These are phyloP conservation scores for Brassica incana DNA, from an alignment of 345 rosid genomes.

Conservation along the genomic window DNA sequence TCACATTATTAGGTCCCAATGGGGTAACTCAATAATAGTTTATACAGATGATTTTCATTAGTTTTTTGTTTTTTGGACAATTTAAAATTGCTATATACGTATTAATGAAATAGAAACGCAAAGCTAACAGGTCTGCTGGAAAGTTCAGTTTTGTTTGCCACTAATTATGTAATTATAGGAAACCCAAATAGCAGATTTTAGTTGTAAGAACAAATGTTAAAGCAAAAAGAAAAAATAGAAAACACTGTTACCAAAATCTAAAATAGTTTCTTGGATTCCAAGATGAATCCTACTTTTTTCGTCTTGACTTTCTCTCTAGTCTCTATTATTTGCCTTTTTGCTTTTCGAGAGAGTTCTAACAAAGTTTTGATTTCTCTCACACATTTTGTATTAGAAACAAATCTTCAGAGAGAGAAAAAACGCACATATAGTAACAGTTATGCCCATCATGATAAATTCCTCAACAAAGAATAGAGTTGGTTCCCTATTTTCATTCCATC, in stretches of 20 bases:
- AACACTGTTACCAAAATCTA: not conserved
- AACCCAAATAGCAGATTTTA: not conserved
- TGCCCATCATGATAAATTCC: not conserved
- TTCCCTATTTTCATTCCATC: not conserved
- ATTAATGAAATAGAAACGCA: not conserved
- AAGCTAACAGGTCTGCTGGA: slow-evolving; percentile 5
- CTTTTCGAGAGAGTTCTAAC: not conserved
- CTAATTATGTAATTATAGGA: not conserved
- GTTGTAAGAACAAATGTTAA: not conserved
- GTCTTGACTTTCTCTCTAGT: slow-evolving; percentile 1
- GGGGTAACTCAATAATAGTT: not conserved
- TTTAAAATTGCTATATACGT: not conserved
- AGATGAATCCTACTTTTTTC: not conserved
- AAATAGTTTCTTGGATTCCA: slow-evolving; percentile 16
- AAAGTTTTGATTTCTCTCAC: not conserved
- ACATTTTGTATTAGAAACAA: not conserved
- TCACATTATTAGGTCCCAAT: not conserved
- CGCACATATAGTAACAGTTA: not conserved
- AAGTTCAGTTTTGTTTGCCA: slow-evolving; percentile 20
- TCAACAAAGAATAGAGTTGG: not conserved
- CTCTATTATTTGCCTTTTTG: not conserved
- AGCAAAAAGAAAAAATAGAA: not conserved
- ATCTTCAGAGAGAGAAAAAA: not conserved
- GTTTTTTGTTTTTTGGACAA: not conserved
- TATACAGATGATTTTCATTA: not conserved